Evolutionary conservation across 352 stramenopile genomes (phyloP), one percentile per base, ranked within the genome.

Genomic region (Globisporangium cylindrosporum): DNA sequence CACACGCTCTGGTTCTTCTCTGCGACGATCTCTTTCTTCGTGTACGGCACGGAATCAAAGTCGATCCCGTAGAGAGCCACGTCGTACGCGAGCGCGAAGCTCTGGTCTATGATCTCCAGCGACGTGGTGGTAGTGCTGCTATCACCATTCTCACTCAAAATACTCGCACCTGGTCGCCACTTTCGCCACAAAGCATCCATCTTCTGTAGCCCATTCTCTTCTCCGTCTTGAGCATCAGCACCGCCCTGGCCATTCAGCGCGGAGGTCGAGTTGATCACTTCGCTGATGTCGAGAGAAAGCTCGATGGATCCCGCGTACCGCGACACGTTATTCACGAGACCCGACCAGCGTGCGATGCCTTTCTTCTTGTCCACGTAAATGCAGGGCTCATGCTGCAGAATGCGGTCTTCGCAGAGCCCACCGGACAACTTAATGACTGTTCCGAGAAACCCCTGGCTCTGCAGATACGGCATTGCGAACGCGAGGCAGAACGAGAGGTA

Each of bases 1-100:
- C 88, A 95, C 3, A 92, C 70, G 69, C 79, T 95, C 56, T 90
- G 88, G 65, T 95, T 94, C 34, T 59, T 75, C 51, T 93, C 77
- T n/a, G 80, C 74, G 3, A 75, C 69, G 29, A 95, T 74, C 32
- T 77, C 77, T 36, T 84, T 69, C 61, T 83, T 90, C 34, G 79
- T 59, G 24, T 65, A 68, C 1, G 80, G 79, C 8, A 61, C 64
- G 2, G 72, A 57, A 43, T 82, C 71, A 3, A 84, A 75, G 25
- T 89, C 70, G 29, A 91, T 77, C 3, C 85, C 85, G 58, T 91
- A 95, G 18, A 95, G 72, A 12, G 73, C 82, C 38, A 79, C 69
- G 69, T 91, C 84, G 64, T 90, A 93, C n/a, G 73, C 75, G 59
- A 95, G 68, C 20, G 80, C 79, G 66, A 90, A 93, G 38, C 84